Evolutionary conservation across 441 rosid genomes (phyloP).

Genomic region (Biscutella laevigata): DNA sequence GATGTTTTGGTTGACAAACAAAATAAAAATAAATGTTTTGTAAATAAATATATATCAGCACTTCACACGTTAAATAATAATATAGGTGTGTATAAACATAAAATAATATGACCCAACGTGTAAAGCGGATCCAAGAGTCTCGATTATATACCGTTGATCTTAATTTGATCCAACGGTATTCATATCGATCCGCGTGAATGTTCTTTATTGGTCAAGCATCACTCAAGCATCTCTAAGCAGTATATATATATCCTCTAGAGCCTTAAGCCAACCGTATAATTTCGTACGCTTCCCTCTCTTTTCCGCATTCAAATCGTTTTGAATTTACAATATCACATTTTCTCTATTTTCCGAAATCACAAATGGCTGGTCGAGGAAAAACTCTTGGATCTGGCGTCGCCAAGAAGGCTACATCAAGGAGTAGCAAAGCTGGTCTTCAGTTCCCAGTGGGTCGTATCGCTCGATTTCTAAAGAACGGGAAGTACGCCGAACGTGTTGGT

Average conservation of each 20-base stretch:
- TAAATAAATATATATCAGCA: no score
- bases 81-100: no score
- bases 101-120: no score
- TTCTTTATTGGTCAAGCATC: background rate
- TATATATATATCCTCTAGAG: constrained; percentile 1
- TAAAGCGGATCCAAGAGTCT: background rate
- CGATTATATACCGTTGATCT: constrained; percentile 1
- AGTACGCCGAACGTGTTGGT: constrained; percentile 91
- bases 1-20: no score
- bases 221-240: background rate
- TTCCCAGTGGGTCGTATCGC: constrained; percentile 94
- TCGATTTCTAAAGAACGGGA: constrained; percentile 84
- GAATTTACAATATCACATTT: background rate
- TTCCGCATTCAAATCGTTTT: background rate
- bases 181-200: constrained; percentile 4
- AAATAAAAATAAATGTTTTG: no score
- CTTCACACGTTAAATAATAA: no score
- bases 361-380: constrained; percentile 96
- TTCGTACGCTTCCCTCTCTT: background rate
- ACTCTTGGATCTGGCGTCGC: constrained; percentile 81
- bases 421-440: constrained; percentile 92
- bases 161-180: constrained; percentile 7
- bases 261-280: background rate
- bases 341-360: no score
- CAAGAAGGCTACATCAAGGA: constrained; percentile 80